These are phyloP conservation scores for Sporothrix sp. DNA, from an alignment of 2,329 filamentous ascomycete species.

Conservation along the genomic window DNA sequence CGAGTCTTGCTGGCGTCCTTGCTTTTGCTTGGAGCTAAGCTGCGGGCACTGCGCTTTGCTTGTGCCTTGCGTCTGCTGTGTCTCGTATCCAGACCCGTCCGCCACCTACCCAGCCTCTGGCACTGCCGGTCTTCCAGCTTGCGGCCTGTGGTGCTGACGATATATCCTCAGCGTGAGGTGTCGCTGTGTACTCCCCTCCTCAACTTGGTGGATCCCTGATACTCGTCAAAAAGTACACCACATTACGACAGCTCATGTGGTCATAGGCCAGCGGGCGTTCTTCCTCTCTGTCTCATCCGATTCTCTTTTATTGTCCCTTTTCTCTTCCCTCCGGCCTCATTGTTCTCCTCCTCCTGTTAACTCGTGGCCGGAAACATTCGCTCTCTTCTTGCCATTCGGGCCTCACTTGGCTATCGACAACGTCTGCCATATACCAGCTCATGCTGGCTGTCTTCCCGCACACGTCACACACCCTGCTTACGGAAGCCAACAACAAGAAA, in stretches of 20 bases:
- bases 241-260: not conserved
- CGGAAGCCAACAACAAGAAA: not conserved
- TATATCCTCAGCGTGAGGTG: not conserved
- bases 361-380: too few relatives aligned
- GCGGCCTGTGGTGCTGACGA: slow-evolving; percentile 4
- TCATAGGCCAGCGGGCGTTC: not conserved
- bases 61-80: not conserved
- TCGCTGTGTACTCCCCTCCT: too few relatives aligned
- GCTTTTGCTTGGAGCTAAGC: too few relatives aligned
- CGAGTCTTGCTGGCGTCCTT: too few relatives aligned
- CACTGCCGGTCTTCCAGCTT: not conserved
- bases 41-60: too few relatives aligned
- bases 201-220: not conserved
- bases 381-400: not conserved
- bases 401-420: too few relatives aligned
- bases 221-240: not conserved
- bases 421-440: not conserved
- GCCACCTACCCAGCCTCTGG: not conserved
- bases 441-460: not conserved
- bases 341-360: not conserved
- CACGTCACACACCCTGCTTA: not conserved
- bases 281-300: not conserved
- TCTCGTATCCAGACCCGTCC: not conserved
- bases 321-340: not conserved
- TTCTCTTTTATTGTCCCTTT: not conserved